phyloP scores from a whole-genome alignment of 2,329 filamentous ascomycete genomes.

The Pseudogymnoascus sp. region DNA sequence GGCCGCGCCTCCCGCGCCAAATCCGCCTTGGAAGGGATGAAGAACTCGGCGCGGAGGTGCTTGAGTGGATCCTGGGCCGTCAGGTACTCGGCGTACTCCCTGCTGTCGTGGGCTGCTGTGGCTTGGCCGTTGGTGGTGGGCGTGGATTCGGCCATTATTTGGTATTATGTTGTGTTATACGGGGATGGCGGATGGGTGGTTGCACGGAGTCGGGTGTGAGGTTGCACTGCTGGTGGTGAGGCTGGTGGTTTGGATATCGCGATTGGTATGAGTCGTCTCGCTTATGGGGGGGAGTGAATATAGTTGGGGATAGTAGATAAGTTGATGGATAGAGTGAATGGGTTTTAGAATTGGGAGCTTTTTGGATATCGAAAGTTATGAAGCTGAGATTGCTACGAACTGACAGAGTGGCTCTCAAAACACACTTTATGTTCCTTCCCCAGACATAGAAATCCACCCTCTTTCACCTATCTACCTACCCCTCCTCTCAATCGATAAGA shows the following conservation, averaged over 20 bases:
- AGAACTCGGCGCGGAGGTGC: conserved; percentile 62
- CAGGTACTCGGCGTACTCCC: conserved; percentile 34
- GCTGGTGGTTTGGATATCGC: too few relatives aligned
- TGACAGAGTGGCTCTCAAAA: not conserved
- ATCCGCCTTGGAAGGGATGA: conserved; percentile 68
- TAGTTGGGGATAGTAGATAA: not conserved
- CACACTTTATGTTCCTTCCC: not conserved
- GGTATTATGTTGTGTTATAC: not conserved
- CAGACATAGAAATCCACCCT: too few relatives aligned
- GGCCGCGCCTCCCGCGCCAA: conserved; percentile 45
- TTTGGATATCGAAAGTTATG: not conserved
- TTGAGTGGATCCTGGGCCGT: conserved; percentile 56
- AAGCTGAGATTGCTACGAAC: not conserved
- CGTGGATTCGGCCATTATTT: not conserved
- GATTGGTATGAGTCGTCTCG: not conserved
- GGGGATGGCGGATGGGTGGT: not conserved
- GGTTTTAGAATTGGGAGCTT: not conserved
- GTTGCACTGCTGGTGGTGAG: too few relatives aligned
- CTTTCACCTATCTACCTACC: too few relatives aligned
- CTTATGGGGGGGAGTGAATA: not conserved
- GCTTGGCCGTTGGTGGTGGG: not conserved
- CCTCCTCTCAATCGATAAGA: too few relatives aligned
- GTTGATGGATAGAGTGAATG: not conserved
- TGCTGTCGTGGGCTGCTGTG: not conserved
- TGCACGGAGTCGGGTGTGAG: too few relatives aligned